Conservation (phyloP, 768 basidiomycete species). For the Boletus pseudo-olivaceus region DNA sequence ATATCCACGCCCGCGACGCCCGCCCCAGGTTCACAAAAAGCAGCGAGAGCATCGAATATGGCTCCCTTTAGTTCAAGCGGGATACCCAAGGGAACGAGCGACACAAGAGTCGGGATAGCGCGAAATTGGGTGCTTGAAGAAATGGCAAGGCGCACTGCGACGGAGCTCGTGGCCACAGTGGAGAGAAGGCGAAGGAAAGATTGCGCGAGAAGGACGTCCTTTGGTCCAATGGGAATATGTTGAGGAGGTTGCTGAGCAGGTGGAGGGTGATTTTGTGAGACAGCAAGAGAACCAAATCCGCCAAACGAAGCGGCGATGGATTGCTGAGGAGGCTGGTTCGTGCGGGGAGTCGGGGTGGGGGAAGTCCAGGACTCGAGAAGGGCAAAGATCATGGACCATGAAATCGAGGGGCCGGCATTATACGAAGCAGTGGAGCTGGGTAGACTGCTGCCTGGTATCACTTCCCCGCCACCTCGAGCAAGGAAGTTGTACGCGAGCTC, state of each 20-base stretch:
- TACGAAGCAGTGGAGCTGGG: slow-evolving; percentile 36
- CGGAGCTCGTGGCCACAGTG: slow-evolving; percentile 70
- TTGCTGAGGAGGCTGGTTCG: slow-evolving; percentile 43
- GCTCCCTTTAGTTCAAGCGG: slow-evolving; percentile 90
- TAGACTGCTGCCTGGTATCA: slow-evolving; percentile 56
- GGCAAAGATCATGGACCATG: slow-evolving; percentile 76
- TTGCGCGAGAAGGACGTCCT: slow-evolving; percentile 75
- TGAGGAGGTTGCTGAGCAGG: slow-evolving; percentile 39
- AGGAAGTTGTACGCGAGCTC: slow-evolving; percentile 89
- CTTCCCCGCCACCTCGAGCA: slow-evolving; percentile 68
- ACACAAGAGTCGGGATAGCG: slow-evolving; percentile 75
- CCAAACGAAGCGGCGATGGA: slow-evolving; percentile 32
- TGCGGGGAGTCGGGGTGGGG: slow-evolving; percentile 45
- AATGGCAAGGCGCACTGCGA: slow-evolving; percentile 75
- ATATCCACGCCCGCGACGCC: slow-evolving; percentile 72
- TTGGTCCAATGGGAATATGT: slow-evolving; percentile 49
- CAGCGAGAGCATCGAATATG: slow-evolving; percentile 73
- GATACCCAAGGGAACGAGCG: slow-evolving; percentile 74
- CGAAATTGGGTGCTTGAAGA: slow-evolving; percentile 75
- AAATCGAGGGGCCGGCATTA: slow-evolving; percentile 54
- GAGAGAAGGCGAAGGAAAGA: slow-evolving; percentile 79
- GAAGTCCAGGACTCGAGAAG: slow-evolving; percentile 73
- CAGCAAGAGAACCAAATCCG: slow-evolving; percentile 28
- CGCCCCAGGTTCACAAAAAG: slow-evolving; percentile 81
- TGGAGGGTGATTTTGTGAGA: slow-evolving; percentile 28